Percentiles rank a stretch among this genome's conserved stretches.
Conservation (phyloP, 164 flowering plant species). For the Annona squamosa region DNA sequence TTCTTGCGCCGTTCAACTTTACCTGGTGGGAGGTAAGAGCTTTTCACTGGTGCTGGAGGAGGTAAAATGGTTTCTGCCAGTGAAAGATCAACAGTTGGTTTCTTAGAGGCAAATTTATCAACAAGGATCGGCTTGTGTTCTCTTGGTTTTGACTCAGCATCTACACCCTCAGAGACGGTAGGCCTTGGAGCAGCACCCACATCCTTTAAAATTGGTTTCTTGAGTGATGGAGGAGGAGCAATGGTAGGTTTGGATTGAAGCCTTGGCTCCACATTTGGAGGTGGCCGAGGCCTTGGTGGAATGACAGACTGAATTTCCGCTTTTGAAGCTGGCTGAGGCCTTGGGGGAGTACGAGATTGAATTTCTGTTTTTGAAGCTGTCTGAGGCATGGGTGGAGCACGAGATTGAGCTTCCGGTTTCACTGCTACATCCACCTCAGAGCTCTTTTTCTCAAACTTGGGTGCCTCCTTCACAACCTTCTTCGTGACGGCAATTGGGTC, state of each 20-base stretch:
- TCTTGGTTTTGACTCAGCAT: slow-evolving; percentile 22
- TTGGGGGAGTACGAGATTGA: no score
- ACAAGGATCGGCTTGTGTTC: slow-evolving; percentile 71
- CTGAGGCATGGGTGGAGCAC: slow-evolving; percentile 11
- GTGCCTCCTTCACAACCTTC: slow-evolving; percentile 41
- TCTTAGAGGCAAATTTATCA: slow-evolving; percentile 84
- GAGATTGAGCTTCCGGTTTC: slow-evolving; percentile 20
- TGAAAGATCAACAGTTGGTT: slow-evolving; percentile 55
- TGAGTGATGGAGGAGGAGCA: slow-evolving; percentile 45
- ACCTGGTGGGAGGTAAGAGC: slow-evolving; percentile 38
- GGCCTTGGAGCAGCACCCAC: slow-evolving; percentile 50
- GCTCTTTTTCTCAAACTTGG: slow-evolving; percentile 24
- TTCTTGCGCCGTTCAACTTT: slow-evolving; percentile 62
- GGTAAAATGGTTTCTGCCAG: slow-evolving; percentile 57
- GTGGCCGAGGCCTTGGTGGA: slow-evolving; percentile 25
- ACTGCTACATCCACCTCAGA: slow-evolving; percentile 14
- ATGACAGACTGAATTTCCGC: no score
- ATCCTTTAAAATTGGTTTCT: slow-evolving; percentile 68
- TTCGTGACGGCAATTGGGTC: slow-evolving; percentile 50
- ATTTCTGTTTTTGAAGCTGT: no score
- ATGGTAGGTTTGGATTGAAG: slow-evolving; percentile 60
- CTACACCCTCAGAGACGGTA: slow-evolving; percentile 20
- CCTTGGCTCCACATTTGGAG: slow-evolving; percentile 46
- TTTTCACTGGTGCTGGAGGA: slow-evolving; percentile 56
- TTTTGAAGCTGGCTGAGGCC: no score